Base-by-base conservation (phyloP, 441 rosid genomes). In the Eruca vesicaria region DNA sequence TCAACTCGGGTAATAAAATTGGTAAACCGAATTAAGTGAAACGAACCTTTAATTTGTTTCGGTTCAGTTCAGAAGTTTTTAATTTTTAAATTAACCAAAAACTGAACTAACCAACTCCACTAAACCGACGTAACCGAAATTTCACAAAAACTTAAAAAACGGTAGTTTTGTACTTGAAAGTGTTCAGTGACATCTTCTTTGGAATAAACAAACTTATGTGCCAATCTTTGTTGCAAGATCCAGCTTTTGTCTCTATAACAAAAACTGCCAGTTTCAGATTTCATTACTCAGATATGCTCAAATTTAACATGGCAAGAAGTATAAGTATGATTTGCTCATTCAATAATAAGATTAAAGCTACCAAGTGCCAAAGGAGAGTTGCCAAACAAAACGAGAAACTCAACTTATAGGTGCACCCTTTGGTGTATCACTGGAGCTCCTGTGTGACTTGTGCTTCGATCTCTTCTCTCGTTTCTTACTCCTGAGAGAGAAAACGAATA, bases 381-480 rank as follows among this genome's bases (percentile, higher is more conserved):
- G 28, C 19, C 57, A 16, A 62, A 50, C 56, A 48, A 29, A 43
- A 57, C 43, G 12, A 60, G 64, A 60, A 60, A 38, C 45, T 78
- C 65, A 78, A 29, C 69, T 64, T 7, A 72, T 52, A 0, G 73
- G 68, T 60, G 80, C 57, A 2, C 60, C 73, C 0, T 63, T 55
- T 56, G 81, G 81, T 63, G 73, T 31, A 83, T 85, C 92, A 68
- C 61, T 81, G 69, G 90, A 83, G 72, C 85, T 82, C 82, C 72
- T 90, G 66, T 86, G 90, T 9, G 91, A 84, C 80, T 85, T 94
- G 85, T 88, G 98, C 86, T 87, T 92, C 3, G 90, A 87, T 84
- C 90, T 94, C 91, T 90, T 92, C 83, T 94, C 97, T 74, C 96
- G 88, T 68, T 92, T 92, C 86, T 92, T 94, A 41, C 94, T 81